Evolutionary conservation across 768 basidiomycete species (phyloP), one percentile per base, ranked within the genome.

Genomic region (Mycena filopes): DNA sequence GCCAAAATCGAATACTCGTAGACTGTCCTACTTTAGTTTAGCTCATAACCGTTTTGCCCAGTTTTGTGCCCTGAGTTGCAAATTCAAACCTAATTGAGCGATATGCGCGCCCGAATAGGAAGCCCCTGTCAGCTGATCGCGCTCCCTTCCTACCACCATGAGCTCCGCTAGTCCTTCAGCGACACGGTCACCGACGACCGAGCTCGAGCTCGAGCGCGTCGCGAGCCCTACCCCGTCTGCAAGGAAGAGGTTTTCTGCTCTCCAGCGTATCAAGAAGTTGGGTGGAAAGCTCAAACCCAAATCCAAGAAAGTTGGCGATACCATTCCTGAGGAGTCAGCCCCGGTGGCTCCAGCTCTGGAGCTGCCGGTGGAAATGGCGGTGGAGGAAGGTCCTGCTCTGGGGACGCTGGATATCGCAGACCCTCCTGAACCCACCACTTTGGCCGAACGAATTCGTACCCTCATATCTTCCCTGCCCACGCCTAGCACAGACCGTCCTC

Each of bases 1-100:
- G 85, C 84, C 70, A 87, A 85, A 78, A 81, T 87, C 79, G 85
- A 87, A 72, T 86, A 84, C 72, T 75, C 83, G 40, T 69, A 69
- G 64, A 40, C 36, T 36, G n/a, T 23, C 48, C 12, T 60, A 41
- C 18, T 28, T 49, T 36, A 25, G 0, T 57, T 65, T 51, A 43
- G n/a, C n/a, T 59, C 36, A 38, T 55, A 60, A 18, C 47, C n/a
- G 20, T 41, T 31, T 33, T 21, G 23, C 45, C 41, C 15, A 47
- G 26, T 40, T 38, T 49, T 49, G 49, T 55, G 28, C 60, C 47
- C 63, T 42, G 31, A 41, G 31, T 51, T 38, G 31, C 16, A 40
- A 12, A 13, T 33, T 28, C 31, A 40, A 42, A 55, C 41, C 28
- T 8, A 49, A 16, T 36, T 15, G 36, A 15, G 36, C 2, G 36